Evolutionary conservation across 2,329 filamentous ascomycete genomes (phyloP), one percentile per base, ranked within the genome.

Genomic region (Fusarium lyarnte): DNA sequence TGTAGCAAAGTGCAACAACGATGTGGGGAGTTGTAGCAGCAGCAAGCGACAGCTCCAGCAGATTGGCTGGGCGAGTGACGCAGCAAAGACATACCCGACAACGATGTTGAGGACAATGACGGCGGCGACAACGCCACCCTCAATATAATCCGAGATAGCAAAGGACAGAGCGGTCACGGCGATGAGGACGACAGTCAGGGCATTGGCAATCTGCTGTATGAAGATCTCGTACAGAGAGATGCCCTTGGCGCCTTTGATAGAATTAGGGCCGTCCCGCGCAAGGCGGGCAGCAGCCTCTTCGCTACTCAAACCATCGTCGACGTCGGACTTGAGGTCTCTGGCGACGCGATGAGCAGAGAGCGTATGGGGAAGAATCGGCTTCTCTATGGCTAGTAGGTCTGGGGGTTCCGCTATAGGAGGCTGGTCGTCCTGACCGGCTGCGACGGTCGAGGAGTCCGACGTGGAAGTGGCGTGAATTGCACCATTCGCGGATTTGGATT

Each of bases 181-280:
- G 74, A 94, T 85, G 75, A 94, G 89, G 70, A 93, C 90, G 79
- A 92, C 86, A 72, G 92, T 94, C 82, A 94, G 85, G 84, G 91
- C 92, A 84, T 94, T 94, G 74, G 91, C 92, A 76, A 93, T 88
- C 84, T 94, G 92, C 79, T 91, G 92, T 83, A 94, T 82, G 83
- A 94, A 87, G 84, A 94, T 92, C 84, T 92, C 89, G 89, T 91
- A 93, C 82, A 91, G 78, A 82, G 91, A 93, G 83, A 92, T 83
- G 82, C 90, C 89, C 83, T 91, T 89, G 85, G 90, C 89, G 82
- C 89, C 89, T 82, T 91, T 89, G 84, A 94, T 88, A 79, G 87
- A 87, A 84, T 94, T 94, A 76, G 88, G 87, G 75, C 92, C 92
- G 87, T 93, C 85, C 79, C 87, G 85, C 81, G 83, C 82, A 78